A percentile compares a stretch with the other conserved stretches of the same genome.
Conservation (phyloP, 1,284 basidiomycete genomes). For the Boletus mariae region DNA sequence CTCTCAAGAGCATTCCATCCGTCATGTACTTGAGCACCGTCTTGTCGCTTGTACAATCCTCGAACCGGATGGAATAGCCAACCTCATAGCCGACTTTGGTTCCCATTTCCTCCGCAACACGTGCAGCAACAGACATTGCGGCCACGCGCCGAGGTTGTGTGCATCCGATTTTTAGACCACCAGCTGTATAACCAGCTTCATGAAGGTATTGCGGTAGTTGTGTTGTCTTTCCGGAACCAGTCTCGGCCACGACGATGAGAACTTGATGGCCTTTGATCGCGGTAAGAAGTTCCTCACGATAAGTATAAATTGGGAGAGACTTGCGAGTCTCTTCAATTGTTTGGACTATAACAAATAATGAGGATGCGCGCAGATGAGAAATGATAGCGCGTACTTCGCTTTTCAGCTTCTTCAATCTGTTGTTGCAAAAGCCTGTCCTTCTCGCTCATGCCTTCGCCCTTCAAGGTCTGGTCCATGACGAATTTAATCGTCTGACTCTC, state of each 20-base stretch:
- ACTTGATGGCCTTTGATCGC: constrained; percentile 92
- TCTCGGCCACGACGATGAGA: constrained; percentile 89
- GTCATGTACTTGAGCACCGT: constrained; percentile 98
- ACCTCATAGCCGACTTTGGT: constrained; percentile 95
- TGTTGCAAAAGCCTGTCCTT: constrained; percentile 83
- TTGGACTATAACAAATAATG: constrained; percentile 52
- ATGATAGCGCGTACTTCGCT: constrained; percentile 60
- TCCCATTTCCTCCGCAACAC: constrained; percentile 99
- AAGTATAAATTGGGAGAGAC: constrained; percentile 85
- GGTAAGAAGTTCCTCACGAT: constrained; percentile 81
- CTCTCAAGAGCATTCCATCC: constrained; percentile 95
- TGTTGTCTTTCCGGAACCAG: constrained; percentile 97
- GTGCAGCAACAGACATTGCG: constrained; percentile 98
- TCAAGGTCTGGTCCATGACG: constrained; percentile 80
- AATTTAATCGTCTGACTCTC: constrained; percentile 96
- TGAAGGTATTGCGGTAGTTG: constrained; percentile 98
- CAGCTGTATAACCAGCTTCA: constrained; percentile 91
- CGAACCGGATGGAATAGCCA: constrained; percentile 98
- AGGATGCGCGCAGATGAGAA: background rate
- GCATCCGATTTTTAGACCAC: constrained; percentile 90
- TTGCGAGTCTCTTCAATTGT: constrained; percentile 90
- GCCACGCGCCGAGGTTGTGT: constrained; percentile 98
- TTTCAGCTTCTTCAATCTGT: constrained; percentile 91
- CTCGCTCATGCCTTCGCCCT: constrained; percentile 75
- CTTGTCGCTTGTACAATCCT: constrained; percentile 98